Evolutionary conservation across 345 rosid genomes (phyloP).

Genomic region (Barbarea vulgaris): DNA sequence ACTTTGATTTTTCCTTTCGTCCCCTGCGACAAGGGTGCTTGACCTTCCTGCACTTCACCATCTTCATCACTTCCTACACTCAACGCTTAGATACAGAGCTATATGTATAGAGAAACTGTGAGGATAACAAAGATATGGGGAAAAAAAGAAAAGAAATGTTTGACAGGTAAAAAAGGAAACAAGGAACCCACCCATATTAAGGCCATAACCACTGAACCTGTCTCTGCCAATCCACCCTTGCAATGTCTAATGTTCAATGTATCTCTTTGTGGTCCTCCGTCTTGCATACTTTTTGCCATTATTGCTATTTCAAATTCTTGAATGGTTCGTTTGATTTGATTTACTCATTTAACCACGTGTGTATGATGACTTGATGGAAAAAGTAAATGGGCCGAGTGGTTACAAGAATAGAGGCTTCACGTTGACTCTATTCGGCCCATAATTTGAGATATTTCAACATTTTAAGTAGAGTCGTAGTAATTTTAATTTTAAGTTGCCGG

Average conservation of each 20-base stretch:
- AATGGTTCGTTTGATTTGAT: constrained; percentile 10
- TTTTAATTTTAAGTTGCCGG: not conserved
- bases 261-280: constrained; percentile 39
- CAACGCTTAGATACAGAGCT: not conserved
- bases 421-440: not conserved
- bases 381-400: constrained; percentile 12
- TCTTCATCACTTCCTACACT: constrained; percentile 16
- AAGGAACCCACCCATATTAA: constrained; percentile 43
- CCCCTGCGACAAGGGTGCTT: constrained; percentile 25
- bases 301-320: constrained; percentile 2
- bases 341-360: not conserved
- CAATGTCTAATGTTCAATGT: constrained; percentile 32
- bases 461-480: not conserved
- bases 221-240: constrained; percentile 33
- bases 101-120: constrained; percentile 11
- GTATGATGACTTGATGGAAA: not conserved
- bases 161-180: constrained; percentile 25
- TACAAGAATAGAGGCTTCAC: not conserved
- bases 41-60: constrained; percentile 30
- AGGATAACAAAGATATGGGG: constrained; percentile 46
- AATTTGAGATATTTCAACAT: not conserved
- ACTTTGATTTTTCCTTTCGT: constrained; percentile 41
- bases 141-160: constrained; percentile 32
- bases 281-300: constrained; percentile 22
- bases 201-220: constrained; percentile 38